Percentiles rank a stretch among this genome's conserved stretches.
Conservation (phyloP, 495 filamentous ascomycete genomes). For the Penicillium macrosclerotiorum region DNA sequence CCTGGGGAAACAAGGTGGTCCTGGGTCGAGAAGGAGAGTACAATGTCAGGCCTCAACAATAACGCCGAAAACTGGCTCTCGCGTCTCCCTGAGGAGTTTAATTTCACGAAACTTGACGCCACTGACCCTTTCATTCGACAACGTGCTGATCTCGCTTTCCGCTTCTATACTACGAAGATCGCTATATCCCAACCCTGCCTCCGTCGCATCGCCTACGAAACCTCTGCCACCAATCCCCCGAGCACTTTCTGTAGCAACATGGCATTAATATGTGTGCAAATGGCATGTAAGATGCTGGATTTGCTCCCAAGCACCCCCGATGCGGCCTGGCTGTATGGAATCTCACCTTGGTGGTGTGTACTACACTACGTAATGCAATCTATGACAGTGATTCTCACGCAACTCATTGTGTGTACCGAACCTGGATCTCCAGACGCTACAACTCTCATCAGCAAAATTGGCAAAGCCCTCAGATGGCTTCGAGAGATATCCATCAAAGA, state of each 20-base stretch:
- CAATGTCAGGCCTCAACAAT: conserved; percentile 13
- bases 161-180: conserved; percentile 53
- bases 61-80: conserved; percentile 20
- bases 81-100: conserved; percentile 28
- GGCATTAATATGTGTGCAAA: conserved; percentile 49
- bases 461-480: conserved; percentile 50
- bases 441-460: conserved; percentile 39
- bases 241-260: conserved; percentile 44
- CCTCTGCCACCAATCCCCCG: neutral
- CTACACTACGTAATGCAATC: conserved; percentile 62
- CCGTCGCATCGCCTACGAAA: conserved; percentile 39
- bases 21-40: conserved; percentile 18
- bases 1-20: conserved; percentile 13
- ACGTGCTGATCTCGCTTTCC: conserved; percentile 41
- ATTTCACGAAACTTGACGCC: conserved; percentile 3
- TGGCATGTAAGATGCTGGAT: conserved; percentile 46
- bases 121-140: conserved; percentile 29
- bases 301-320: conserved; percentile 43
- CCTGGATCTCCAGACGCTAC: conserved; percentile 30
- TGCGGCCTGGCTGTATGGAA: conserved; percentile 38
- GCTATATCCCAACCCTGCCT: conserved; percentile 59
- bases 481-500: conserved; percentile 44
- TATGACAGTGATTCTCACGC: conserved; percentile 52
- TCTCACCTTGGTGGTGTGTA: conserved; percentile 58
- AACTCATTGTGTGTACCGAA: conserved; percentile 47